Conservation (phyloP, 2,329 filamentous ascomycete genomes). For the Alternaria sp. region DNA sequence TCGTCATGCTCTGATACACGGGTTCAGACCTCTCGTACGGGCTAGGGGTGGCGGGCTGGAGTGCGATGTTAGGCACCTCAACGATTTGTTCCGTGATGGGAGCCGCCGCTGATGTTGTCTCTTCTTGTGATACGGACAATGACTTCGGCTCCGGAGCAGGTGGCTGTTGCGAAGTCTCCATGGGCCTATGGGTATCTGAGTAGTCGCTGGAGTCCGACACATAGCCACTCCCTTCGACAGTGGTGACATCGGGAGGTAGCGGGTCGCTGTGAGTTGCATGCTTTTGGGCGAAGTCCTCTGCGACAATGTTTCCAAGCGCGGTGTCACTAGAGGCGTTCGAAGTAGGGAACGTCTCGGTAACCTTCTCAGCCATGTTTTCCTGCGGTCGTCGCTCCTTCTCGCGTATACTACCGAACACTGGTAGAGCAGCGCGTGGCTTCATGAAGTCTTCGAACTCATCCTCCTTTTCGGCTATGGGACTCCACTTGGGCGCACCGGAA, state of each 20-base stretch:
- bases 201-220: conserved; percentile 64
- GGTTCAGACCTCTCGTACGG: conserved; percentile 37
- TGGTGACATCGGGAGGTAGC: conserved; percentile 74
- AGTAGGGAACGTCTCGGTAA: conserved; percentile 57
- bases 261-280: conserved; percentile 62
- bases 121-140: conserved; percentile 30
- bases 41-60: conserved; percentile 49
- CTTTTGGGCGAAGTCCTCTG: conserved; percentile 63
- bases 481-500: conserved; percentile 57
- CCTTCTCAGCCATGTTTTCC: conserved; percentile 61
- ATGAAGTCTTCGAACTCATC: conserved; percentile 72
- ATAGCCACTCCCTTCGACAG: conserved; percentile 72
- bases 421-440: conserved; percentile 77
- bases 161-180: conserved; percentile 18
- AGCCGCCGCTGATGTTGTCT: conserved; percentile 15
- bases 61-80: conserved; percentile 45
- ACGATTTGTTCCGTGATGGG: conserved; percentile 22
- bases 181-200: conserved; percentile 21
- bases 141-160: conserved; percentile 40
- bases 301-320: conserved; percentile 64
- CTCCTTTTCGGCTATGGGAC: conserved; percentile 53
- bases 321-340: conserved; percentile 68
- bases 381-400: conserved; percentile 66
- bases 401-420: conserved; percentile 78
- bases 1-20: conserved; percentile 35